A percentile compares a stretch with the other conserved stretches of the same genome.
phyloP scores from a whole-genome alignment of 1,139 yeast genomes.

The Saccharomycopsis phalli region DNA sequence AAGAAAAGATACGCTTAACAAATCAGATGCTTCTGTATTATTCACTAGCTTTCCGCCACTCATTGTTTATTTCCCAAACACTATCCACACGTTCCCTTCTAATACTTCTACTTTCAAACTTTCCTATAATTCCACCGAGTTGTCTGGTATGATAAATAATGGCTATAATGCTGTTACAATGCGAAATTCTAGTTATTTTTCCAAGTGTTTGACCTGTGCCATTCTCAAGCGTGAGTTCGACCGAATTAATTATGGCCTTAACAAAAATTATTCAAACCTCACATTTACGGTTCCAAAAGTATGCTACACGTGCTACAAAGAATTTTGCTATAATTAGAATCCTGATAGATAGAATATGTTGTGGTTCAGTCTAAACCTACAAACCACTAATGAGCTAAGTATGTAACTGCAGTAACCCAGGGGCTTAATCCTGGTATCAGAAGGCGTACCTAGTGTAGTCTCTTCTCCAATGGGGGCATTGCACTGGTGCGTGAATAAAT shows the following conservation, averaged over 20 bases:
- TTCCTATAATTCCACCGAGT: slow-evolving; percentile 38
- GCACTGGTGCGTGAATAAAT: too few species aligned
- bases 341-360: too few species aligned
- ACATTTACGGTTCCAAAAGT: slow-evolving; percentile 23
- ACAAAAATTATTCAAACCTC: slow-evolving; percentile 22
- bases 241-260: slow-evolving; percentile 25
- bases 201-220: slow-evolving; percentile 52
- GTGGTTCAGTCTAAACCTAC: too few species aligned
- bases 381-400: too few species aligned
- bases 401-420: too few species aligned
- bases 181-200: slow-evolving; percentile 36
- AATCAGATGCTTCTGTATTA: slow-evolving; percentile 22
- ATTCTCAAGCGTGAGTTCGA: slow-evolving; percentile 48
- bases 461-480: too few species aligned
- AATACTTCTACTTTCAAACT: slow-evolving; percentile 56
- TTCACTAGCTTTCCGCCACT: slow-evolving; percentile 39
- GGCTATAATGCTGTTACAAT: slow-evolving; percentile 45
- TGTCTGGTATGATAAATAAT: slow-evolving; percentile 38
- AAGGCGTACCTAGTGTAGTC: too few species aligned
- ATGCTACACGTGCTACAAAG: slow-evolving; percentile 32
- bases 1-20: slow-evolving; percentile 16
- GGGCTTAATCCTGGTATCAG: too few species aligned
- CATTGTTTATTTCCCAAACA: slow-evolving; percentile 44
- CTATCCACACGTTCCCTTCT: slow-evolving; percentile 33
- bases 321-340: slow-evolving; percentile 33